Evolutionary conservation across 441 rosid species (phyloP), one percentile per base, ranked within the genome.

Genomic region (Metrosideros polymorpha): DNA sequence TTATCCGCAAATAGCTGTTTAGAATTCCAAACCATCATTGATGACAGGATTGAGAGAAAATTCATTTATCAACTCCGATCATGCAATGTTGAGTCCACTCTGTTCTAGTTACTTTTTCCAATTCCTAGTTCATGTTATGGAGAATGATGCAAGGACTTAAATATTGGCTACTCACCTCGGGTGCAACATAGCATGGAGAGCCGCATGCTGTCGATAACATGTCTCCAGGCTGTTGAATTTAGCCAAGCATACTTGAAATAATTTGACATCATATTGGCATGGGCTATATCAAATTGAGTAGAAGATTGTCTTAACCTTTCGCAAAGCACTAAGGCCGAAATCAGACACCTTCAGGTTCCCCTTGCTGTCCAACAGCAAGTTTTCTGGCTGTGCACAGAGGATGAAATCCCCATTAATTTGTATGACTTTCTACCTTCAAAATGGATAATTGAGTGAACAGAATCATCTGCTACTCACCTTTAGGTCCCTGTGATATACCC

Each of bases 121-220:
- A 18, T 25, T 35, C 15, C 79, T 71, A n/a, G 27, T 35, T 19
- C 27, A 5, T 66, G 79, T 66, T 18, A 35, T 71, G 79, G 27
- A 35, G 79, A 66, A 22, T 9, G 27, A 39, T 22, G 47, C 9
- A 22, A 19, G 47, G n/a, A 71, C 35, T 71, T 35, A 39, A 71
- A 39, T 22, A 39, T 39, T 6, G 79, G 79, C 59, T 85, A 49
- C 88, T 89, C 86, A 96, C 99, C 98, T 97, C 99, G 0, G 99
- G 98, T 86, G 99, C 98, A 66, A 94, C 96, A 59, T 97, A 96
- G 91, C 97, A 96, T 6, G 98, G 99, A 71, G 99, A 96, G 30
- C 99, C 98, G 82, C 98, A 96, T 51, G 99, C 95, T 63, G 99
- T 97, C 18, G 94, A 92, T 75, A 95, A 91, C 92, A 95, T 89